These are phyloP conservation scores for Penicillium fuscoglaucum DNA, from an alignment of 2,329 filamentous ascomycete species.

Conservation along the genomic window DNA sequence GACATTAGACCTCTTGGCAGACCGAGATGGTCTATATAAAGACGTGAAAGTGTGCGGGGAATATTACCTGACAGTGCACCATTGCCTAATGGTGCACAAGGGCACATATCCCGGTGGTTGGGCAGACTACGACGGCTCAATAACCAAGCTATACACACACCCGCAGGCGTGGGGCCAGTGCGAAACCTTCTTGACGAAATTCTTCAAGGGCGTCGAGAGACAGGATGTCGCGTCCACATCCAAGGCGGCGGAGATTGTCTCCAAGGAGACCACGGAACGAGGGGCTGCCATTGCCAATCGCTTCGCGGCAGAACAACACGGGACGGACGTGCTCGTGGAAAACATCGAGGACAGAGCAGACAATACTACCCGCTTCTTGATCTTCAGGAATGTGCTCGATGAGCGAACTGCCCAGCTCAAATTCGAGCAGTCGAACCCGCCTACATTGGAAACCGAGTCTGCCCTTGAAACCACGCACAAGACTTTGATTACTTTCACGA, in stretches of 20 bases:
- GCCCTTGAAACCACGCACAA: slow-evolving; percentile 49
- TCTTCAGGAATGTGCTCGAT: slow-evolving; percentile 41
- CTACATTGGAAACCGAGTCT: slow-evolving; percentile 1
- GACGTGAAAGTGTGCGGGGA: slow-evolving; percentile 78
- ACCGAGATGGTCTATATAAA: slow-evolving; percentile 63
- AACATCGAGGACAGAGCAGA: slow-evolving; percentile 50
- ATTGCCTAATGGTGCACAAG: slow-evolving; percentile 69
- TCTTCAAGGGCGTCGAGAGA: slow-evolving; percentile 73
- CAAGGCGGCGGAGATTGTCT: slow-evolving; percentile 73
- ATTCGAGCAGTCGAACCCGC: slow-evolving; percentile 19
- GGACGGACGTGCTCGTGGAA: slow-evolving; percentile 64
- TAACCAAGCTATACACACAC: slow-evolving; percentile 83
- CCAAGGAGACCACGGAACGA: slow-evolving; percentile 57
- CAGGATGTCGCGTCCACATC: slow-evolving; percentile 85
- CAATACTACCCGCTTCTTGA: slow-evolving; percentile 51
- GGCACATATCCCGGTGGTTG: slow-evolving; percentile 24
- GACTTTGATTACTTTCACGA: slow-evolving; percentile 78
- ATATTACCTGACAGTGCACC: slow-evolving; percentile 82
- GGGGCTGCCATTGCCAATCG: slow-evolving; percentile 77
- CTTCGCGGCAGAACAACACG: slow-evolving; percentile 68
- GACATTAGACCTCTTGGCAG: slow-evolving; percentile 85
- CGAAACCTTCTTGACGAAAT: slow-evolving; percentile 66
- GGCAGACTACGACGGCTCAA: slow-evolving; percentile 51
- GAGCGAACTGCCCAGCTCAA: slow-evolving; percentile 25
- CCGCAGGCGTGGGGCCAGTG: slow-evolving; percentile 96